phyloP scores from a whole-genome alignment of 768 basidiomycete genomes.

The Amanita inopinata region DNA sequence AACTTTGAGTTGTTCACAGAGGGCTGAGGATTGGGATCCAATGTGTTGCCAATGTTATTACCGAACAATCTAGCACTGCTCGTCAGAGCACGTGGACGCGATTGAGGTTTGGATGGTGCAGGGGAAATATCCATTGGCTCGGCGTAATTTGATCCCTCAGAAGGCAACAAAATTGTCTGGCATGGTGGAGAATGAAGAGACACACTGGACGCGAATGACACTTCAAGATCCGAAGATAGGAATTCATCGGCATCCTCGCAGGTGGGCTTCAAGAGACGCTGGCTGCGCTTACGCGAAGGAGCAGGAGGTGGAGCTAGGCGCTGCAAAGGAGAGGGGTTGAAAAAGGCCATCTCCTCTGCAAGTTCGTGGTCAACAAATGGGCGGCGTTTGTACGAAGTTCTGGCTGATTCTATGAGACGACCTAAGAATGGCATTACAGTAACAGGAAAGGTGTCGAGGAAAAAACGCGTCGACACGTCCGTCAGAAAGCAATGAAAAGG shows the following conservation, averaged over 20 bases:
- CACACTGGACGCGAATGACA: slow-evolving; percentile 76
- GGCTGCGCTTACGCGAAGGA: slow-evolving; percentile 40
- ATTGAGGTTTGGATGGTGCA: slow-evolving; percentile 23
- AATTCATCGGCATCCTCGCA: slow-evolving; percentile 55
- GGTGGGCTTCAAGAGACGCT: slow-evolving; percentile 25
- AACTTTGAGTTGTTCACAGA: slow-evolving; percentile 25
- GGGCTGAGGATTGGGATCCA: slow-evolving; percentile 23
- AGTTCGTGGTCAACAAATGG: slow-evolving; percentile 11
- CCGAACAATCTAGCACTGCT: slow-evolving; percentile 63
- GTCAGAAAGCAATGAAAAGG: neutral
- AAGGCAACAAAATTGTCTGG: slow-evolving; percentile 32
- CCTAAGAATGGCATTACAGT: slow-evolving; percentile 29
- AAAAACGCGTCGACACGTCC: slow-evolving; percentile 5
- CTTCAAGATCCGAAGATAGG: slow-evolving; percentile 67
- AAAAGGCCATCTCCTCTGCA: slow-evolving; percentile 45
- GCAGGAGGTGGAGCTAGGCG: slow-evolving; percentile 36
- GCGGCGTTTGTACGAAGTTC: slow-evolving; percentile 1
- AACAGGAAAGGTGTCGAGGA: too few species aligned
- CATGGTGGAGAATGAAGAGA: slow-evolving; percentile 67
- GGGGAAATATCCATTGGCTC: slow-evolving; percentile 83
- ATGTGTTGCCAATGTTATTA: slow-evolving; percentile 57
- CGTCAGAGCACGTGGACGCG: slow-evolving; percentile 58
- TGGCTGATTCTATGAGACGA: slow-evolving; percentile 22
- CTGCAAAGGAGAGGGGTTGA: slow-evolving; percentile 31
- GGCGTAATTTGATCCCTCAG: slow-evolving; percentile 35